Evolutionary conservation across 352 stramenopile genomes (phyloP), one percentile per base, ranked within the genome.

Genomic region (Albugo laibachii): DNA sequence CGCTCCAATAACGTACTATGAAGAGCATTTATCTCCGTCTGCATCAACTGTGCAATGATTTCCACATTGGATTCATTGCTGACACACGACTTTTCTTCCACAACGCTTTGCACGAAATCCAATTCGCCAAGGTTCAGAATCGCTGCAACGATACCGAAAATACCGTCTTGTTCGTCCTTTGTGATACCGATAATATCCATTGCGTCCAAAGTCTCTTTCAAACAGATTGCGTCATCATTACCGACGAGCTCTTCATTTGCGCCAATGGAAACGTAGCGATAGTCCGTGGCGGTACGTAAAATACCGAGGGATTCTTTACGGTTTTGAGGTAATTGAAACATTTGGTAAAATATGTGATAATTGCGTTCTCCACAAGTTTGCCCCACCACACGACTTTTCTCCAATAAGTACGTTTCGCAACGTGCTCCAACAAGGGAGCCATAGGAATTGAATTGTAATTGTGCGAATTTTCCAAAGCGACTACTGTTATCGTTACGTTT

Each of bases 301-400:
- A 82, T 62, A 37, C 69, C 70, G 41, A 91, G 60, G 27, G 71
- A 61, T 36, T 41, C 47, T 50, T 69, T 80, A 1, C 68, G 62
- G 2, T 53, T 58, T 13, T 66, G 56, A 0, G 55, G 41, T 14
- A 86, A 61, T 14, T 58, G 59, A 58, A 92, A 82, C 45, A 98
- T 71, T 60, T 97, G 80, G 69, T 98, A 98, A 62, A 98, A 98
- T 34, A 98, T 79, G 64, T 99, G 94, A 73, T 97, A 98, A 62
- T 98, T 98, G 38, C 94, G 68, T 62, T 98, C 94, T 0, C 84
- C 81, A 15, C 66, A 41, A 1, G 70, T 72, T 63, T 97, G 89
- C 43, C 75, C 67, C 3, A 97, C 76, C 3, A 98, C 74, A 14
- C 93, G 85, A 35, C 85, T 92, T 61, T 98, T 98, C 60, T 98